phyloP scores from a whole-genome alignment of 176 grass and related monocot species.

The Eragrostis curvula region DNA sequence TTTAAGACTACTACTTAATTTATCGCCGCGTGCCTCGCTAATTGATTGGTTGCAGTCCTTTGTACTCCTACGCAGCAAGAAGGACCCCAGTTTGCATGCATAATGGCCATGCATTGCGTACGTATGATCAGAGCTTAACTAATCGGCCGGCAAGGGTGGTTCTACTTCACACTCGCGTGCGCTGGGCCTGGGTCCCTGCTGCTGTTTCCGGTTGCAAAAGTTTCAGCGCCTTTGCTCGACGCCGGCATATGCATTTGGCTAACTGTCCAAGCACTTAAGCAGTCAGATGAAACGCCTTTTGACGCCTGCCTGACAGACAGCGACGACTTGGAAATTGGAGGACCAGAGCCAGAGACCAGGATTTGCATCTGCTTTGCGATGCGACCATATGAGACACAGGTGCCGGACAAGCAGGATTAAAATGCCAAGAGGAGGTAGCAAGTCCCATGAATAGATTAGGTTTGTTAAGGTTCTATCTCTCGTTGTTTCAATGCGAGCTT shows the following conservation, averaged over 20 bases:
- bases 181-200: slow-evolving; percentile 1
- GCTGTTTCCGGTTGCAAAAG: slow-evolving; percentile 35
- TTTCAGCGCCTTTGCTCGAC: slow-evolving; percentile 32
- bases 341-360: neutral
- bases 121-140: neutral
- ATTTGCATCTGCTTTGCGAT: neutral
- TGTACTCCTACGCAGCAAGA: neutral
- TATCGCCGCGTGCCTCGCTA: slow-evolving; percentile 32
- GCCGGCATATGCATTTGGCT: slow-evolving; percentile 5
- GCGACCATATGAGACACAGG: neutral
- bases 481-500: neutral
- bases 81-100: neutral
- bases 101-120: slow-evolving; percentile 1
- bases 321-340: slow-evolving; percentile 1
- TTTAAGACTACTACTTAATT: slow-evolving; percentile 35
- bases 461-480: neutral
- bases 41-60: slow-evolving; percentile 26
- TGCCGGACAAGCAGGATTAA: neutral
- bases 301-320: slow-evolving; percentile 25
- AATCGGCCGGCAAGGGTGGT: slow-evolving; percentile 40
- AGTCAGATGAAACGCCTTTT: slow-evolving; percentile 12
- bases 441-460: neutral
- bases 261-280: slow-evolving; percentile 37
- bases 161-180: slow-evolving; percentile 39
- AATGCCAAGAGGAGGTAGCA: neutral